Base-by-base conservation (phyloP, 2,329 filamentous ascomycete genomes). In the Hypoxylon sp. region DNA sequence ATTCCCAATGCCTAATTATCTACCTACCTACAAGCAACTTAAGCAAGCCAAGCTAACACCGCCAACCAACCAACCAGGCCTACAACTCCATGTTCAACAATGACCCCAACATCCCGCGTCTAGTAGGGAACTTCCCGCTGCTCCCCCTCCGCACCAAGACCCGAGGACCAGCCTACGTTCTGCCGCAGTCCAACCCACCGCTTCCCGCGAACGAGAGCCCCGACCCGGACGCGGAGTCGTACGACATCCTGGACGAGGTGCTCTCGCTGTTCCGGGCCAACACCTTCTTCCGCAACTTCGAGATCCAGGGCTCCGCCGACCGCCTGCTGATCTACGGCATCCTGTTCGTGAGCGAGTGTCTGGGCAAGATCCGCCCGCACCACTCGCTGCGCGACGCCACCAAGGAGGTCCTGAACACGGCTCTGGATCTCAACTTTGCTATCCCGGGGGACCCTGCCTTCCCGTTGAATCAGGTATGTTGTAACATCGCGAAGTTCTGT, bases 231-330 rank as follows among this genome's bases (percentile, higher is more conserved):
- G 87, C 85, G 73, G 91, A 96, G 73, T 92, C 89, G 67, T 97
- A 97, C 80, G 94, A 99, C 77, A 90, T 94, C 57, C 83, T 97
- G 46, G 94, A 99, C 75, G 94, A 99, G 78, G 86, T 95, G 41
- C 82, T 99, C 46, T 82, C 87, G 8, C 83, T 97, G 38, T 99
- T 97, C 82, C 90, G 94, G 60, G 93, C 94, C 66, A 97, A 99
- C 79, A 97, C 93, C 54, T 93, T 99, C 75, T 99, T 97, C 82
- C 89, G 94, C 67, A 99, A 97, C 81, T 99, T 99, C 67, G 94
- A 97, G 80, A 96, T 97, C 78, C 93, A 96, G 75, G 94, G 94
- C 9, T 89, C 91, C 17, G 93, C 94, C 51, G 94, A 99, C 75
- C 84, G 94, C 29, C 85, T 97, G 67, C 81, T 99, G 62, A 92